Evolutionary conservation across 305 asterid genomes (phyloP), one percentile per base, ranked within the genome.

Genomic region (Ilex paraguariensis): DNA sequence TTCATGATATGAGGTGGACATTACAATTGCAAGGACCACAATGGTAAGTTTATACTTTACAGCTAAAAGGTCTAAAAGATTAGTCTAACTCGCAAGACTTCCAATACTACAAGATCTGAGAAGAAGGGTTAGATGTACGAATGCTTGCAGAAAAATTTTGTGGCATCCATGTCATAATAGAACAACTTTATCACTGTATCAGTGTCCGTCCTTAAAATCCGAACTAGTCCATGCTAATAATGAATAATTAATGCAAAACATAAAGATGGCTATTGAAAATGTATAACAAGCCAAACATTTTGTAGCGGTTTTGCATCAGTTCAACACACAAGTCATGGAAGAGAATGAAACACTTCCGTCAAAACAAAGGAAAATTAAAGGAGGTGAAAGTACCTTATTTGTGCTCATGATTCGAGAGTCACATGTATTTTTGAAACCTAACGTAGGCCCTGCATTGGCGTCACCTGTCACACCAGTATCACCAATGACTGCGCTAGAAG

Each of bases 381-480:
- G 54, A 54, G 31, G 39, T 49, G 10, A 32, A 36, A 13, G 17
- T 81, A 81, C 87, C 91, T 81, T 72, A 17, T 59, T 60, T 63
- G 44, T 66, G 67, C 15, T 70, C 65, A 63, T 69, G 42, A 56
- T 59, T 73, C 61, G 69, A 70, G 83, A 66, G 69, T 56, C 80
- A 52, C 78, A 63, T 66, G 77, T 46, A 51, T 70, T 70, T 65
- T 62, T 70, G 31, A 65, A 61, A 80, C 71, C 73, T 61, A 71
- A 79, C 55, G 68, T 44, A 28, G 74, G 74, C 45, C 56, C 39
- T 28, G 73, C 57, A 64, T 71, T 69, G 48, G 72, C 69, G 72
- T 71, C 81, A 65, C 70, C 63, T 28, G 54, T 50, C 72, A 54
- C 54, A 64, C 57, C 74, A 55, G 81, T 63, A 69, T 64, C 70